Evolutionary conservation across 169 alveolate species (phyloP).

Genomic region (Cryptosporidium muris): DNA sequence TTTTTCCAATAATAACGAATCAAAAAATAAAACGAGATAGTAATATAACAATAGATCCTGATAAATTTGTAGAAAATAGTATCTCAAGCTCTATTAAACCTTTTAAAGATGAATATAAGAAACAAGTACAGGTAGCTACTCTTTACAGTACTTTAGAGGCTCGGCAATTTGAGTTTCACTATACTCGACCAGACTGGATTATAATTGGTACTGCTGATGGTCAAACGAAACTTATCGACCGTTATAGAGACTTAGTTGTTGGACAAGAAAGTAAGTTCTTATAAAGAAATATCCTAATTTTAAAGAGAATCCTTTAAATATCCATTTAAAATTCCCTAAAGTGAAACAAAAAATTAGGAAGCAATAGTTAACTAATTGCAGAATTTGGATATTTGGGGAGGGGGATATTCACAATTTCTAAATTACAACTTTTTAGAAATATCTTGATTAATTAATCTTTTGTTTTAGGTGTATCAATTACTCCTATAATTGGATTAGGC

Average conservation of each 20-base stretch:
- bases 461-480: constrained; percentile 28
- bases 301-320: constrained; percentile 9
- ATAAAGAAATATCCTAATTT: constrained; percentile 3
- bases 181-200: constrained; percentile 50
- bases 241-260: constrained; percentile 9
- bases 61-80: background rate
- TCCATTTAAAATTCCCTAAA: too few relatives aligned
- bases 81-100: background rate
- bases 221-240: constrained; percentile 25
- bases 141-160: constrained; percentile 62
- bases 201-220: constrained; percentile 75
- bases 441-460: background rate
- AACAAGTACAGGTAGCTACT: constrained; percentile 4
- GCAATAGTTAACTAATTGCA: too few relatives aligned
- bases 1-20: constrained; percentile 4
- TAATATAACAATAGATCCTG: background rate
- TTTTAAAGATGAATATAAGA: constrained; percentile 3
- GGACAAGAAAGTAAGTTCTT: constrained; percentile 32
- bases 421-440: background rate
- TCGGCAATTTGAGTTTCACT: constrained; percentile 75
- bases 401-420: background rate
- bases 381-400: too few relatives aligned
- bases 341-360: too few relatives aligned
- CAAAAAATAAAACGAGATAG: background rate
- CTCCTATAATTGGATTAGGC: constrained; percentile 73